Base-by-base conservation (phyloP, 1,284 basidiomycete species). In the Wallemia hederae region DNA sequence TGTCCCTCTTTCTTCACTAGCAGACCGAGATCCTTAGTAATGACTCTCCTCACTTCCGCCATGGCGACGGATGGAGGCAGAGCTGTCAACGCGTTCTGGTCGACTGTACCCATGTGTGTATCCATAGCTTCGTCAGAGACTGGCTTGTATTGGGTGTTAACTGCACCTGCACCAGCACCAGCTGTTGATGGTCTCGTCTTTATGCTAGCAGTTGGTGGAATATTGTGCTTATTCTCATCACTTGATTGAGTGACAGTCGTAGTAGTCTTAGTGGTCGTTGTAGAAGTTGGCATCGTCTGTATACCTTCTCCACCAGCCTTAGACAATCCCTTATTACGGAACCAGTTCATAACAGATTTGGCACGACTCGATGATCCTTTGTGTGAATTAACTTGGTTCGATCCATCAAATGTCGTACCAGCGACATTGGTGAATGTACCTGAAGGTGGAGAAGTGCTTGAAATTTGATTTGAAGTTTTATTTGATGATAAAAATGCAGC, bases 21-120 rank as follows among this genome's bases (percentile, higher is more conserved):
- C 25, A 58, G 17, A 14, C 56, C 56, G 17, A 58, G 24, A 49
- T 49, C 19, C 25, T 26, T 28, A 19, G 27, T 26, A 17, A 58
- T 28, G 14, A 66, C 69, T 33, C 65, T 64, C 56, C 68, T 67
- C 58, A 74, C 63, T 34, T 72, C 69, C 19, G 58, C 62, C 61
- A 74, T 66, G 57, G 73, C 70, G 7, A 69, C 66, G 56, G 66
- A 63, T 5, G 72, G 72, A 2, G 65, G 61, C 2, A 70, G 66
- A 27, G 69, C 69, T 1, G 72, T 73, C 25, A 73, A 65, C 1
- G 72, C 72, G 24, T 70, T 69, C 61, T 72, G 71, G 65, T 74
- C 72, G 22, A 73, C 68, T 2, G 72, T 72, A 19, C 72, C 71
- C 22, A 67, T 65, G 61, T 73, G 72, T 61, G 68, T 66, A 25